Conservation (phyloP, 768 basidiomycete species). For the Mrakia blollopis region DNA sequence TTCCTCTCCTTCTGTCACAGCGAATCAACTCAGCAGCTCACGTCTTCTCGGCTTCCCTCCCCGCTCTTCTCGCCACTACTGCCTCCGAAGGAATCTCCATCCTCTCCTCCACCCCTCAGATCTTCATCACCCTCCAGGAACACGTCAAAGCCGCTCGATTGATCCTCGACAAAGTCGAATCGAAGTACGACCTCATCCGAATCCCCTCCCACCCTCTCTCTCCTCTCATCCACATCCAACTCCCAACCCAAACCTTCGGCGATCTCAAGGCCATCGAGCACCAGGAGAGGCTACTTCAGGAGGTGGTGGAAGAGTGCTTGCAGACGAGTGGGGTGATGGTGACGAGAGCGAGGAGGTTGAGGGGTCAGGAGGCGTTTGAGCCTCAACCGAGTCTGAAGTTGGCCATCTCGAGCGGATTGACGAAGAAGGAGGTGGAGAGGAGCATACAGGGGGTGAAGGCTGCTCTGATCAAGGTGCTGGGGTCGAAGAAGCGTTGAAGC, state of each 20-base stretch:
- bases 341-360: constrained; percentile 74
- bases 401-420: constrained; percentile 68
- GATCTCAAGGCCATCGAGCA: constrained; percentile 52
- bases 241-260: constrained; percentile 49
- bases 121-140: constrained; percentile 70
- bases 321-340: constrained; percentile 75
- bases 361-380: constrained; percentile 77
- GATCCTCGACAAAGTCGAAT: constrained; percentile 63
- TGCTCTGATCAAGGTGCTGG: constrained; percentile 66
- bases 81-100: constrained; percentile 80
- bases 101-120: constrained; percentile 66
- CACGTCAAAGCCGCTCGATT: constrained; percentile 71
- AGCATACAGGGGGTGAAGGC: constrained; percentile 68
- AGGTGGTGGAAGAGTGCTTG: constrained; percentile 82
- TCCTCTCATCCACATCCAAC: constrained; percentile 78
- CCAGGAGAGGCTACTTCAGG: constrained; percentile 81
- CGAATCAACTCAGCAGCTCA: constrained; percentile 93
- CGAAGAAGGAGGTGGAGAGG: constrained; percentile 88
- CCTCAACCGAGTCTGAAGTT: constrained; percentile 76
- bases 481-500: neutral
- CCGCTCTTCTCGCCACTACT: constrained; percentile 78
- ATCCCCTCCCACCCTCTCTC: constrained; percentile 81
- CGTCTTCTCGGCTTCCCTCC: constrained; percentile 94
- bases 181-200: constrained; percentile 53
- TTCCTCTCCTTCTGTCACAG: constrained; percentile 44